Percentiles rank a stretch among this genome's conserved stretches.
phyloP scores from a whole-genome alignment of 331 rosid genomes.

The Malus hybrid region DNA sequence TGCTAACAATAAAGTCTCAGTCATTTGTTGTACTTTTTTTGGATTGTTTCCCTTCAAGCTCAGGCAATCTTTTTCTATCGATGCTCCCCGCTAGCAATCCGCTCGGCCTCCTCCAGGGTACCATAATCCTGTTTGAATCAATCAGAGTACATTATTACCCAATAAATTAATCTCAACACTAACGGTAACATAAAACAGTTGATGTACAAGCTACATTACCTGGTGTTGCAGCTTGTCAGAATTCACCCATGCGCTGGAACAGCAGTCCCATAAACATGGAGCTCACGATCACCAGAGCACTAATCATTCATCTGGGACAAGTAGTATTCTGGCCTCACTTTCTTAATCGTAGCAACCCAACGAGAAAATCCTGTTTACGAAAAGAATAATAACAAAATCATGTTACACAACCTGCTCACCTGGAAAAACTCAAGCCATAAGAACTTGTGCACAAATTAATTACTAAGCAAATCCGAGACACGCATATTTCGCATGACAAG shows the following conservation, averaged over 20 bases:
- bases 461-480: not conserved
- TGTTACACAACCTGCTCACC: not conserved
- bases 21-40: no score
- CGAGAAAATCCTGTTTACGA: conserved; percentile 71
- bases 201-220: conserved; percentile 40
- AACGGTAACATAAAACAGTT: not conserved
- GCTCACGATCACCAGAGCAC: conserved; percentile 89
- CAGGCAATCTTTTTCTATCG: conserved; percentile 67
- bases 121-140: conserved; percentile 69
- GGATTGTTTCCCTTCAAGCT: no score
- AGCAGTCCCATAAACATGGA: conserved; percentile 98
- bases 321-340: conserved; percentile 46
- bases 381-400: conserved; percentile 1
- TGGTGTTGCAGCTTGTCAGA: conserved; percentile 96
- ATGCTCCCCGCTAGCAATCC: conserved; percentile 69
- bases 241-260: conserved; percentile 96
- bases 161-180: not conserved
- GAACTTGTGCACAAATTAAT: not conserved
- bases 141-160: no score
- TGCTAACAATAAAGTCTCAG: no score
- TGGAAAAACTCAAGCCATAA: not conserved
- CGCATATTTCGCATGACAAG: not conserved
- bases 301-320: conserved; percentile 8
- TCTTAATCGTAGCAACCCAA: conserved; percentile 81
- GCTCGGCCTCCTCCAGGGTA: conserved; percentile 97